Conservation (phyloP, 1,139 yeast species). For the Protomyces inouyei region DNA sequence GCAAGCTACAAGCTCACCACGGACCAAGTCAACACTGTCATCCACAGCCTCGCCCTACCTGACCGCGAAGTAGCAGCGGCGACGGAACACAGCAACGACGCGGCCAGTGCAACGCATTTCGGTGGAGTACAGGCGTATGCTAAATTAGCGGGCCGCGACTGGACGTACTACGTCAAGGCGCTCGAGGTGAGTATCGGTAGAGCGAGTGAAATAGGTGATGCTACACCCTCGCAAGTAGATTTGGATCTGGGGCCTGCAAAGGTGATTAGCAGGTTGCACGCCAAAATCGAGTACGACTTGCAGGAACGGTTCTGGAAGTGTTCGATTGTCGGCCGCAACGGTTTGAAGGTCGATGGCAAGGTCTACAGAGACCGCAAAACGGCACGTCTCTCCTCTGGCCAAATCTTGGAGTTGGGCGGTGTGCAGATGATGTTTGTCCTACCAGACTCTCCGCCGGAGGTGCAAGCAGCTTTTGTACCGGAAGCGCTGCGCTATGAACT, state of each 20-base stretch:
- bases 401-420: constrained; percentile 88
- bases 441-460: constrained; percentile 76
- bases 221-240: constrained; percentile 49
- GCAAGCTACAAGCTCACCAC: background rate
- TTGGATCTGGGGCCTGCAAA: constrained; percentile 96
- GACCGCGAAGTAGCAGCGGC: constrained; percentile 44
- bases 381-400: constrained; percentile 36
- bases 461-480: constrained; percentile 13
- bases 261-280: constrained; percentile 88
- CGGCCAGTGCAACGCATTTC: constrained; percentile 50
- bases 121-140: constrained; percentile 95
- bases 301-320: constrained; percentile 80
- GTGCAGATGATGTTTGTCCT: constrained; percentile 98
- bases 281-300: constrained; percentile 71
- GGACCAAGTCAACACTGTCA: constrained; percentile 38
- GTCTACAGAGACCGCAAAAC: constrained; percentile 51
- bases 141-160: constrained; percentile 46
- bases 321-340: constrained; percentile 78
- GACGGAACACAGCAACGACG: constrained; percentile 56
- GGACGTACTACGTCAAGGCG: constrained; percentile 93
- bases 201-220: constrained; percentile 40
- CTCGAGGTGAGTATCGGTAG: constrained; percentile 77
- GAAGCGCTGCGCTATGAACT: background rate
- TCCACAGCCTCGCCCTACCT: constrained; percentile 34
- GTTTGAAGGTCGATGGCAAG: constrained; percentile 70